These are phyloP conservation scores for Microbotryum silenes-acaulis DNA, from an alignment of 1,284 basidiomycete genomes.

Conservation along the genomic window DNA sequence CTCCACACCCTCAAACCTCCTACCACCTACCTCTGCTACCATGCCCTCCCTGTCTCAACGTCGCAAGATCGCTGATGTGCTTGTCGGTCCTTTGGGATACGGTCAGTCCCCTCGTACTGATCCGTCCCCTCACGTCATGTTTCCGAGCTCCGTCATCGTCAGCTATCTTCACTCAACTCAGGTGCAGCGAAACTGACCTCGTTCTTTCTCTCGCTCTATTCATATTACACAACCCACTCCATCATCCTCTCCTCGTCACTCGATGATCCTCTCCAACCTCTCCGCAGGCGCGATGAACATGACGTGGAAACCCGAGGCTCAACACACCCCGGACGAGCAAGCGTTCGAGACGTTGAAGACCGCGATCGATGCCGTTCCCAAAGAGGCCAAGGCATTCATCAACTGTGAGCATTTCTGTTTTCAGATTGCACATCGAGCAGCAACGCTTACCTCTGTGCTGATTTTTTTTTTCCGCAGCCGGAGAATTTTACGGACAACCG, in stretches of 20 bases:
- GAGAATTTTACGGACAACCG: slow-evolving; percentile 32
- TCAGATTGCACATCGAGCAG: too few relatives aligned
- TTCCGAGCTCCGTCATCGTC: not conserved
- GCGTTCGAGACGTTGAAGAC: slow-evolving; percentile 30
- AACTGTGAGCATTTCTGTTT: not conserved
- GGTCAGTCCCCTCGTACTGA: not conserved
- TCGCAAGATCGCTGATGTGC: slow-evolving; percentile 4
- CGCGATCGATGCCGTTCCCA: slow-evolving; percentile 11
- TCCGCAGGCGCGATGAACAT: slow-evolving; percentile 11
- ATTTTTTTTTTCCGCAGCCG: not conserved
- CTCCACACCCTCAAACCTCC: too few relatives aligned
- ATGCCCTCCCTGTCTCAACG: not conserved
- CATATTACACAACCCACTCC: too few relatives aligned
- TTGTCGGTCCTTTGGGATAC: slow-evolving; percentile 8
- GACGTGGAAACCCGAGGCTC: slow-evolving; percentile 7
- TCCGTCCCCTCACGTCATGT: not conserved
- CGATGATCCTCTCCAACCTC: not conserved
- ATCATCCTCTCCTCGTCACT: not conserved
- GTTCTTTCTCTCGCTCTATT: not conserved
- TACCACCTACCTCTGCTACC: too few relatives aligned
- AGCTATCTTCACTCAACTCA: not conserved
- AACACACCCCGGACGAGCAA: slow-evolving; percentile 29
- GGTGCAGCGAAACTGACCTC: not conserved
- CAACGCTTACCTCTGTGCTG: not conserved
- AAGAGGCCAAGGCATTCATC: not conserved